Evolutionary conservation across 2,329 filamentous ascomycete species (phyloP).

Genomic region (Colletotrichum destructivum): DNA sequence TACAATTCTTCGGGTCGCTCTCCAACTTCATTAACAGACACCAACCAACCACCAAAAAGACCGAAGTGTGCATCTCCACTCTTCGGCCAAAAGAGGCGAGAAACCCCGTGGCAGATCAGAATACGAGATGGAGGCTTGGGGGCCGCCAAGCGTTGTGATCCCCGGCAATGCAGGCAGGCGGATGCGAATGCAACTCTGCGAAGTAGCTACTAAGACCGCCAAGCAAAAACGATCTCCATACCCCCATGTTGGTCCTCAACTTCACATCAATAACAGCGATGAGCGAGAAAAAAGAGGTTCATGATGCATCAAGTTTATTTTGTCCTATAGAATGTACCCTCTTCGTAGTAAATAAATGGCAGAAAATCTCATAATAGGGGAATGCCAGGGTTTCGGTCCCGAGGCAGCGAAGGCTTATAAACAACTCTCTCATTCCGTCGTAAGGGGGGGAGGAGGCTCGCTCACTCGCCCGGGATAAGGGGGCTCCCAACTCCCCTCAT

Average conservation of each 20-base stretch:
- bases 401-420: background rate
- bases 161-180: background rate
- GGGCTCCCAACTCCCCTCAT: constrained; percentile 10
- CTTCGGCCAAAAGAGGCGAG: background rate
- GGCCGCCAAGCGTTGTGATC: background rate
- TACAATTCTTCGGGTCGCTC: too few relatives aligned
- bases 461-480: background rate
- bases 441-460: background rate
- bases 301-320: constrained; percentile 16
- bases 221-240: background rate
- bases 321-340: constrained; percentile 9
- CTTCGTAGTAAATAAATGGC: background rate
- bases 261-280: background rate
- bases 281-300: background rate
- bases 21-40: too few relatives aligned
- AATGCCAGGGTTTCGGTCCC: background rate
- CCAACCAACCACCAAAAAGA: too few relatives aligned
- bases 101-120: background rate
- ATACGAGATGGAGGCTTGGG: background rate
- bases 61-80: background rate
- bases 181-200: background rate
- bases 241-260: background rate
- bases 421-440: constrained; percentile 4
- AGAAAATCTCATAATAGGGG: constrained; percentile 10
- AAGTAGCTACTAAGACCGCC: background rate